These are phyloP conservation scores for Acacia pycnantha DNA, from an alignment of 331 rosid genomes.

Conservation along the genomic window DNA sequence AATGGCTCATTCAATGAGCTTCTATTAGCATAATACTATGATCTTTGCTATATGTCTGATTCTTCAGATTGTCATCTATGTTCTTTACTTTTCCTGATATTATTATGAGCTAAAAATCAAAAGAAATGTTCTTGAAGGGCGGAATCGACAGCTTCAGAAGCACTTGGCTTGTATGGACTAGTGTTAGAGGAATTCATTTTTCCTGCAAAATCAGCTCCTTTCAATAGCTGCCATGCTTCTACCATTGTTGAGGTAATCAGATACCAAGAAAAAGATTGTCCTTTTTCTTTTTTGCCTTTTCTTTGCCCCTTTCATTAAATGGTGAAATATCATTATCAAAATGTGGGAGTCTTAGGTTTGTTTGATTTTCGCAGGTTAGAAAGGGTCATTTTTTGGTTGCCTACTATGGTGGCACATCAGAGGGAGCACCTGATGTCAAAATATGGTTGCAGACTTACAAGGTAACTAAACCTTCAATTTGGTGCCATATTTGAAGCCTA, in stretches of 20 bases:
- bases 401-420: conserved; percentile 69
- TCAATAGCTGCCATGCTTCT: conserved; percentile 85
- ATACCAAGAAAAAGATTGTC: background rate
- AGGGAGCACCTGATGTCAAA: conserved; percentile 90
- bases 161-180: conserved; percentile 36
- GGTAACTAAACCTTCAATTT: conserved; percentile 35
- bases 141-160: conserved; percentile 30
- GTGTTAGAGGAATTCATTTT: conserved; percentile 66
- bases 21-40: background rate
- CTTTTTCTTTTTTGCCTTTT: background rate
- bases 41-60: background rate
- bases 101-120: conserved; percentile 5
- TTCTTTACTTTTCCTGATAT: conserved; percentile 1
- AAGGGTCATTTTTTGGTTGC: conserved; percentile 75
- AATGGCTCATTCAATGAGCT: background rate
- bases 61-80: background rate
- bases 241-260: conserved; percentile 85
- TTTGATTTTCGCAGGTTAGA: conserved; percentile 50
- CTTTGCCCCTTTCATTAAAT: background rate
- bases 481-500: conserved; percentile 5
- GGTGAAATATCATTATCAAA: background rate
- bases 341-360: background rate
- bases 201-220: conserved; percentile 70
- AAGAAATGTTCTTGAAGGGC: conserved; percentile 43
- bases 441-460: conserved; percentile 81